Evolutionary conservation across 1,139 yeast genomes (phyloP).

Genomic region (Hansenula lynferdii): DNA sequence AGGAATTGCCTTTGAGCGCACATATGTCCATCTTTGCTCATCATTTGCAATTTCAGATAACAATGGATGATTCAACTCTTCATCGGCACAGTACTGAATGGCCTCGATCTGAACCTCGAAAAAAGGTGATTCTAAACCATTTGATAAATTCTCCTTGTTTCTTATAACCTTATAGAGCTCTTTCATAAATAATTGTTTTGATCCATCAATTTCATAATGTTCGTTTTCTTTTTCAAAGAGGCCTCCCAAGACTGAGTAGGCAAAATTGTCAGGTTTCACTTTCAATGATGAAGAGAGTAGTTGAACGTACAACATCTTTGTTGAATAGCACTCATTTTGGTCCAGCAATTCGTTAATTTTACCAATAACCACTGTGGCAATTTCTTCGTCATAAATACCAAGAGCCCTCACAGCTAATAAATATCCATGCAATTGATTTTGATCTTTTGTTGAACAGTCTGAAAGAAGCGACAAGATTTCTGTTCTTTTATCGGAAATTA

Average conservation of each 20-base stretch:
- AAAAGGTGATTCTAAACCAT: slow-evolving; percentile 31
- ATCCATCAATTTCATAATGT: slow-evolving; percentile 34
- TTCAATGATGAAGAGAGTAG: slow-evolving; percentile 20
- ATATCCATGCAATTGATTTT: slow-evolving; percentile 55
- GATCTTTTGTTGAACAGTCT: slow-evolving; percentile 18
- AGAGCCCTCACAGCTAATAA: slow-evolving; percentile 41
- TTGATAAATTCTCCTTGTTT: slow-evolving; percentile 22
- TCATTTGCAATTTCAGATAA: slow-evolving; percentile 16
- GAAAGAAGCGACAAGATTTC: slow-evolving; percentile 17
- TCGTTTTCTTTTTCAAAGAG: slow-evolving; percentile 26
- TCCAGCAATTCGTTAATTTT: slow-evolving; percentile 21
- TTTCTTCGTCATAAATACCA: slow-evolving; percentile 7
- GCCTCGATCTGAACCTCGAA: slow-evolving; percentile 48
- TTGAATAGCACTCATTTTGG: slow-evolving; percentile 29
- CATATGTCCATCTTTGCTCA: slow-evolving; percentile 13
- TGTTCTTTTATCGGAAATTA: slow-evolving; percentile 32
- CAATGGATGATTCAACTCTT: slow-evolving; percentile 5
- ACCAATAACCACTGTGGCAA: slow-evolving; percentile 14
- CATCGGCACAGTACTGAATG: slow-evolving; percentile 27
- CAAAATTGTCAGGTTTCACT: no score
- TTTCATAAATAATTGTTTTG: slow-evolving; percentile 38
- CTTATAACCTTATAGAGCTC: slow-evolving; percentile 28
- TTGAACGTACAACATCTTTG: slow-evolving; percentile 34
- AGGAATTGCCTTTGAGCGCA: slow-evolving; percentile 13
- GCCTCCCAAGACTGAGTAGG: no score